Base-by-base conservation (phyloP, 495 filamentous ascomycete genomes). In the Talaromyces stipitatus region DNA sequence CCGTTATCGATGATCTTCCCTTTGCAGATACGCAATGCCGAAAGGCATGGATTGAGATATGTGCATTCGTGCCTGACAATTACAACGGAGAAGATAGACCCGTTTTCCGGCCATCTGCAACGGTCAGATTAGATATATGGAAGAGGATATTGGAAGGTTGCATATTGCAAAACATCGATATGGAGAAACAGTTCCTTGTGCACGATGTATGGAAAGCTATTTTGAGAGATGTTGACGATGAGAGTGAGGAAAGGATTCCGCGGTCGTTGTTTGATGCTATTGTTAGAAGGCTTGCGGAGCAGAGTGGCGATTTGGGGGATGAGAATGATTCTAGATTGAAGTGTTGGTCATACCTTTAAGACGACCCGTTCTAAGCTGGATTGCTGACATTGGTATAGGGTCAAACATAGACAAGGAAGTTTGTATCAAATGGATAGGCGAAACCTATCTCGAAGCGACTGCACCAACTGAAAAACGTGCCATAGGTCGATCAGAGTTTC, bases 401-500 rank as follows among this genome's bases (percentile, higher is more conserved):
- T 67, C 75, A 10, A 76, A 65, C 47, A 67, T 84, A 56, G 73
- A 82, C 55, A 74, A 71, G 50, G 53, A 56, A 6, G 71, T 66
- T 24, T 77, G 73, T 50, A 66, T 77, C 2, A 61, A 50, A 3
- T 85, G 78, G 74, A 69, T 82, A 12, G 83, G 84, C 3, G 71
- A 69, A 57, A 76, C 70, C 3, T 69, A 80, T 58, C 71, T 86
- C 4, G 76, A 80, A 58, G 71, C 73, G 26, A 72, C 71, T 9
- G 77, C 78, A 46, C 69, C 72, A 14, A 66, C 67, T 45, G 33
- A 61, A 10, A 55, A 61, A 20, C 67, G 66, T 48, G 64, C 71
- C 11, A 64, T 73, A 41, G 65, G 69, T n/a, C 65, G 76, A n/a
- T 72, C 65, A 26, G 70, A 78, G 2, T 83, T 82, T 53, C 38